Conservation (phyloP, 257 asterid species). For the Knoxia roxburghii region DNA sequence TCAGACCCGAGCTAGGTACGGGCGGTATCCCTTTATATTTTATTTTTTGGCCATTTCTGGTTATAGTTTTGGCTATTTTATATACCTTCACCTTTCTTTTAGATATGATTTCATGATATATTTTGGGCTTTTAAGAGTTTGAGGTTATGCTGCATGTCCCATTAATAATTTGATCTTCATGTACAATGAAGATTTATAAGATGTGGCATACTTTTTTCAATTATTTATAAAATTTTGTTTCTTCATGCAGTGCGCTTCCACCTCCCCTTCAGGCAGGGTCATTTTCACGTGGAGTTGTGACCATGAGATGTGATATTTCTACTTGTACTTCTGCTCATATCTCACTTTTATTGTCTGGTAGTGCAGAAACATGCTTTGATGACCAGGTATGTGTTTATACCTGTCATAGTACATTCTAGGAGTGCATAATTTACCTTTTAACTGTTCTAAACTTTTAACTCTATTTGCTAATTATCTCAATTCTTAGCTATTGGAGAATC, state of each 20-base stretch:
- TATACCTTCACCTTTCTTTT: constrained; percentile 6
- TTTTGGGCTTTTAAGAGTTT: neutral
- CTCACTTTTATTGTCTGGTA: constrained; percentile 91
- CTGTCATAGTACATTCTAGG: neutral
- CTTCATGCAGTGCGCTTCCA: constrained; percentile 74
- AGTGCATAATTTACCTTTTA: neutral
- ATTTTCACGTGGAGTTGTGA: constrained; percentile 94
- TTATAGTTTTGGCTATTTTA: neutral
- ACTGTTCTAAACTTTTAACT: neutral
- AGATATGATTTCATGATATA: neutral
- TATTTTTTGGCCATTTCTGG: neutral
- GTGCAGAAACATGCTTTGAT: constrained; percentile 96
- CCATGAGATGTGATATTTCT: constrained; percentile 94
- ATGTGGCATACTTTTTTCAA: too few species aligned
- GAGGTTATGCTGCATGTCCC: neutral
- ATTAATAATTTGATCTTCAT: neutral
- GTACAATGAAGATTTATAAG: neutral
- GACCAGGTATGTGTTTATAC: constrained; percentile 55
- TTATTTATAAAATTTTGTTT: neutral
- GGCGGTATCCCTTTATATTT: neutral
- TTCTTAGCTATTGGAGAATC: constrained; percentile 83
- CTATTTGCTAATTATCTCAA: constrained; percentile 2
- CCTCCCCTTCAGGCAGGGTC: constrained; percentile 98
- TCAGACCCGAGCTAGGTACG: constrained; percentile 92
- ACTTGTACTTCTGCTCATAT: constrained; percentile 92